These are phyloP conservation scores for Hypoxylon sp. DNA, from an alignment of 2,329 filamentous ascomycete genomes.

Conservation along the genomic window DNA sequence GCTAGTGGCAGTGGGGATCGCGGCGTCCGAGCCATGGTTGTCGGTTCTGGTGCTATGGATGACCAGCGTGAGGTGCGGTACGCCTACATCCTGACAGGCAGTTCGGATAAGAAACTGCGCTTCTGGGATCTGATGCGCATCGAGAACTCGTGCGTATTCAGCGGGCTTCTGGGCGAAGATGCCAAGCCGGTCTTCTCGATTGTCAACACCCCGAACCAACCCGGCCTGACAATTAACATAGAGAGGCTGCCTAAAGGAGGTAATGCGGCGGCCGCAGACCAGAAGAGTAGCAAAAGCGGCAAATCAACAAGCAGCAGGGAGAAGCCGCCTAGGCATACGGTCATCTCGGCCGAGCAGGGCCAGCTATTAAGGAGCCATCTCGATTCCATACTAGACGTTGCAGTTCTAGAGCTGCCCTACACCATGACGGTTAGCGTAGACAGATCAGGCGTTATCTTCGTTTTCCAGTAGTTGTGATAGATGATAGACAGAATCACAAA, in stretches of 20 bases:
- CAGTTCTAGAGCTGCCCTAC: constrained; percentile 89
- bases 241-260: constrained; percentile 67
- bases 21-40: constrained; percentile 80
- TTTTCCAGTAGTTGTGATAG: constrained; percentile 65
- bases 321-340: constrained; percentile 78
- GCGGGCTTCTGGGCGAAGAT: constrained; percentile 78
- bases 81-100: constrained; percentile 87
- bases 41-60: constrained; percentile 77
- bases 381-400: constrained; percentile 88
- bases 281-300: constrained; percentile 39
- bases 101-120: constrained; percentile 89
- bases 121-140: constrained; percentile 91
- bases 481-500: constrained; percentile 8
- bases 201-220: constrained; percentile 64
- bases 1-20: constrained; percentile 67
- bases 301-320: constrained; percentile 52
- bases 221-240: constrained; percentile 70
- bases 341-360: constrained; percentile 90
- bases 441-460: constrained; percentile 88
- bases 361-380: constrained; percentile 87
- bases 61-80: constrained; percentile 80
- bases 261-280: constrained; percentile 51
- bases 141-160: constrained; percentile 84
- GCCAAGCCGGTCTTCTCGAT: constrained; percentile 79
- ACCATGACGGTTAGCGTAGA: constrained; percentile 94